Percentiles rank a stretch among this genome's conserved stretches.
Conservation (phyloP, 2,329 filamentous ascomycete species). For the Aspergillus sp. region DNA sequence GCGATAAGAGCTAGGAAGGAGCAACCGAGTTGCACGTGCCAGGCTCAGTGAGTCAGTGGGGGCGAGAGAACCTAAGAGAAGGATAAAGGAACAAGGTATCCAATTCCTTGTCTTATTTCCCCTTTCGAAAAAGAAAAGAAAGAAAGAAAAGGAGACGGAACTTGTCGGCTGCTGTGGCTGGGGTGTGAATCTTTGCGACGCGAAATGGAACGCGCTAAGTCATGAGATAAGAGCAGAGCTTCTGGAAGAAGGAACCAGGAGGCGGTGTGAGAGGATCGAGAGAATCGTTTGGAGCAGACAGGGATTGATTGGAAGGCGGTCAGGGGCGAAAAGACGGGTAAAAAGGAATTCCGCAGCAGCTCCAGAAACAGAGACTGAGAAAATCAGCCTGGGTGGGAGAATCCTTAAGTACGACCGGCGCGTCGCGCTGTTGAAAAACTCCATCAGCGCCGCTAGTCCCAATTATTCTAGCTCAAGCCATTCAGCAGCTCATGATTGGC, state of each 20-base stretch:
- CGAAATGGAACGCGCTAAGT: slow-evolving; percentile 29
- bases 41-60: slow-evolving; percentile 19
- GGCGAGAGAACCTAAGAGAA: slow-evolving; percentile 15
- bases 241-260: slow-evolving; percentile 17
- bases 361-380: slow-evolving; percentile 44
- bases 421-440: slow-evolving; percentile 35
- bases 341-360: slow-evolving; percentile 32
- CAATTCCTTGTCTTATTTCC: slow-evolving; percentile 5
- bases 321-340: slow-evolving; percentile 19
- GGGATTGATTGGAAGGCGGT: slow-evolving; percentile 20
- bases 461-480: slow-evolving; percentile 39
- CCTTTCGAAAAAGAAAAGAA: slow-evolving; percentile 14
- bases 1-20: slow-evolving; percentile 22
- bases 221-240: slow-evolving; percentile 15
- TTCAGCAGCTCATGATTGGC: slow-evolving; percentile 38
- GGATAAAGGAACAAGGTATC: slow-evolving; percentile 14
- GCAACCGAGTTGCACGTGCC: slow-evolving; percentile 25
- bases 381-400: slow-evolving; percentile 46
- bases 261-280: slow-evolving; percentile 6
- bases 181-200: slow-evolving; percentile 26
- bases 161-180: slow-evolving; percentile 25
- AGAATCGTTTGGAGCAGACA: slow-evolving; percentile 8
- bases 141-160: slow-evolving; percentile 15
- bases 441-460: slow-evolving; percentile 41
- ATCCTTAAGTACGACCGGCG: slow-evolving; percentile 48